Evolutionary conservation across 192 early-diverging fungal species (phyloP), one percentile per base, ranked within the genome.

Genomic region (Coemansia guatemalensis): DNA sequence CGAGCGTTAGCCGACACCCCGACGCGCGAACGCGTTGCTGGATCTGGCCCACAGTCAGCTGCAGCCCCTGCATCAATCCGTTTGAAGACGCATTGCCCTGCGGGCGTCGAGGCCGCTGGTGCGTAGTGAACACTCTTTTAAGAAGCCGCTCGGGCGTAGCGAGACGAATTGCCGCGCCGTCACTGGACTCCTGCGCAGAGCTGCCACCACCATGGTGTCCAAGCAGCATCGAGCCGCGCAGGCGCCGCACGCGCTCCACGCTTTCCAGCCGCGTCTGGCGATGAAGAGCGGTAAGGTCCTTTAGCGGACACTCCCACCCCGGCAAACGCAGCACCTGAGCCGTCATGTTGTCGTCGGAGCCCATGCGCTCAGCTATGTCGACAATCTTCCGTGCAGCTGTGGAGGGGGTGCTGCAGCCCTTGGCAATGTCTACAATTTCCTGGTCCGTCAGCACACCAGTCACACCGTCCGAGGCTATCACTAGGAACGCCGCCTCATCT

Each of bases 381-480:
- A 89, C 81, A 2, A 91, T 60, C 62, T 81, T 80, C 54, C 78
- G 74, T 2, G 87, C 87, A 1, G 87, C 84, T 17, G 51, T 51
- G 0, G 78, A 82, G 20, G 88, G 88, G 32, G 84, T 73, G 30
- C 73, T 57, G 41, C 86, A 83, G 53, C 85, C 73, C 68, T 91
- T 91, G 26, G 83, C 86, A 74, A 82, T 76, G 55, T 91, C 89
- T 55, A 88, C 82, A 14, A 91, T 82, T 65, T 91, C 89, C 58
- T 91, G 89, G 61, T 91, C 83, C 21, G 85, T 86, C 80, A 91
- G 84, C 18, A 89, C 87, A 18, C 85, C 78, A 11, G 85, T 86
- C 47, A 91, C 68, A 0, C 89, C 89, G 67, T 91, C 89, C 17
- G 89, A 87, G 17, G 87, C 74, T n/a, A 89, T 59, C 9, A 86